Conservation (phyloP, 2,329 filamentous ascomycete genomes). For the Fusarium stilboides region DNA sequence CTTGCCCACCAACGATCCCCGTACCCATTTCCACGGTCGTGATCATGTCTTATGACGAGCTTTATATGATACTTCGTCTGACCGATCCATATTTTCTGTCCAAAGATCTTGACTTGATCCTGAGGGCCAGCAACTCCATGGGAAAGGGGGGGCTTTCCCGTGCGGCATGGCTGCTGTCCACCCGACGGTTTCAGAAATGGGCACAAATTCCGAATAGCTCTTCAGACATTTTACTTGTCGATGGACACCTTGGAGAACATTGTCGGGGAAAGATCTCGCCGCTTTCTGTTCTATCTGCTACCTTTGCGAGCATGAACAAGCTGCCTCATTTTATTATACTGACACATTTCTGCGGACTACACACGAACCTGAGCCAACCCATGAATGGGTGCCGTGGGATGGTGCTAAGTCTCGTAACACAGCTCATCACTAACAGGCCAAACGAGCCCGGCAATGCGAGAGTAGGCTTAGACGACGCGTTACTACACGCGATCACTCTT, state of each 20-base stretch:
- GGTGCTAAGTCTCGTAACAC: constrained; percentile 5
- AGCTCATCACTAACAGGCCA: constrained; percentile 1
- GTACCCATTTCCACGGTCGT: background rate
- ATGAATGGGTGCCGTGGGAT: constrained; percentile 10
- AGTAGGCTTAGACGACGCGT: background rate
- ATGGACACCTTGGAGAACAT: constrained; percentile 7
- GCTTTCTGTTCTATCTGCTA: constrained; percentile 13
- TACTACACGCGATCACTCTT: background rate
- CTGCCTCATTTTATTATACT: background rate
- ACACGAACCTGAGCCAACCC: background rate
- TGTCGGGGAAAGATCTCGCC: constrained; percentile 16
- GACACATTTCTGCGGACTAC: constrained; percentile 7
- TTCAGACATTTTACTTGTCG: constrained; percentile 10
- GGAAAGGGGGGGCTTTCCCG: background rate
- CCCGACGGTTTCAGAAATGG: constrained; percentile 7
- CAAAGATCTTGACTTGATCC: background rate
- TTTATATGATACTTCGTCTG: constrained; percentile 6
- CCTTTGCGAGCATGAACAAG: constrained; percentile 6
- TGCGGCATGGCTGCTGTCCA: constrained; percentile 8
- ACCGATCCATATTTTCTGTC: background rate
- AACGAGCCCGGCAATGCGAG: background rate
- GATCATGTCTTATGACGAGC: constrained; percentile 2
- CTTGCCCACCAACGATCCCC: background rate
- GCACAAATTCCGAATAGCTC: constrained; percentile 4
- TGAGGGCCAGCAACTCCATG: constrained; percentile 9